A percentile compares a stretch with the other conserved stretches of the same genome.
phyloP scores from a whole-genome alignment of 2,329 filamentous ascomycete genomes.

The Fusarium algeriense region DNA sequence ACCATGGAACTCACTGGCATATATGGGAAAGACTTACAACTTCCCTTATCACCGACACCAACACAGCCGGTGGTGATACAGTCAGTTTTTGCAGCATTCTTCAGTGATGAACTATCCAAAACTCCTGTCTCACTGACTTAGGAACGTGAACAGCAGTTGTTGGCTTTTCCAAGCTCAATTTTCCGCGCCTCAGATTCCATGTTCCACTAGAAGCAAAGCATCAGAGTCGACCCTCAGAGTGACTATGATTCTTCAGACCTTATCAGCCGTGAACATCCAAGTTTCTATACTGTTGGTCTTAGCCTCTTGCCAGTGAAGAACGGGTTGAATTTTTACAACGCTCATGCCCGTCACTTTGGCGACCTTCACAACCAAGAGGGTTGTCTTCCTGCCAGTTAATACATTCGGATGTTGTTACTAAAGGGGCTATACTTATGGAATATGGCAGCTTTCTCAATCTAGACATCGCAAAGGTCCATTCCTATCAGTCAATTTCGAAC shows the following conservation, averaged over 20 bases:
- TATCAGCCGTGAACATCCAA: fast-evolving
- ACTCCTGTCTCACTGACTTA: not conserved
- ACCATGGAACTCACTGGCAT: not conserved
- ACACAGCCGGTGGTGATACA: not conserved
- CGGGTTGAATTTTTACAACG: no score
- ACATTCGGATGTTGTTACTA: fast-evolving
- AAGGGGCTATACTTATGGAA: no score
- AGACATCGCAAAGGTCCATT: not conserved
- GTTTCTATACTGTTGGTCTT: not conserved
- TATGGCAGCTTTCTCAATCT: no score
- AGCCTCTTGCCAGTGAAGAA: not conserved
- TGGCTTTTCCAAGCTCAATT: not conserved
- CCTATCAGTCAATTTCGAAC: not conserved
- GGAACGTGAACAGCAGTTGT: not conserved
- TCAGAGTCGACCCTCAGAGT: not conserved
- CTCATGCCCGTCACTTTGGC: no score
- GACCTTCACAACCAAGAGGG: no score
- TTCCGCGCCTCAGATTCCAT: not conserved
- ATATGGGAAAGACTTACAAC: not conserved
- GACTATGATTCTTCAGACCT: not conserved
- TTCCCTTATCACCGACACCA: not conserved
- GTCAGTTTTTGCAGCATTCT: fast-evolving
- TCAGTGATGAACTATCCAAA: no score
- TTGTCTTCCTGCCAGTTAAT: no score
- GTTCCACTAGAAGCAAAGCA: fast-evolving